Evolutionary conservation across 106 monocot species (phyloP), one percentile per base, ranked within the genome.

Genomic region (Agapanthus africanus): DNA sequence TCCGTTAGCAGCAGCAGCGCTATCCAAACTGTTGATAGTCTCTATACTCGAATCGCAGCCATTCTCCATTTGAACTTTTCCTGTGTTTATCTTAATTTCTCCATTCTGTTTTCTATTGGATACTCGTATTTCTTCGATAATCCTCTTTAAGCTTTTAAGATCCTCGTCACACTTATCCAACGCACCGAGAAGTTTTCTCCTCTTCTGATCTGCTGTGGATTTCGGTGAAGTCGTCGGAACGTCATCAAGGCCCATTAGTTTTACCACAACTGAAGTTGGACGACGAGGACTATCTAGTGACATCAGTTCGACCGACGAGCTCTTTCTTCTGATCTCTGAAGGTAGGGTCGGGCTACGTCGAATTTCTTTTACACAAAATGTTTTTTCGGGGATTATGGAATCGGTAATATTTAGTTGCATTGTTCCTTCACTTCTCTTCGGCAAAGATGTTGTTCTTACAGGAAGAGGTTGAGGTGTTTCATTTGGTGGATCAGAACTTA

Each of bases 91-190:
- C n/a, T n/a, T n/a, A n/a, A n/a, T 63, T 4, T 40, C 56, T 40
- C 34, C 40, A 57, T 54, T 42, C 38, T 35, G 47, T 71, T 13
- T 42, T 10, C 11, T 30, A 6, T 85, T 85, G 2, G 63, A 80
- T 30, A 67, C 16, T 14, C 73, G 73, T 3, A 83, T 73, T 16
- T 85, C 83, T 22, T 85, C 88, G 59, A 93, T 93, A 65, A 88
- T 93, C 79, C 64, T 73, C 63, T 85, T 81, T 71, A 93, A 49
- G 11, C 85, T 59, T 36, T 77, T 71, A 33, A 93, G 79, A 54
- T 88, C 88, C 76, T 83, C 85, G 52, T 88, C 88, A 71, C 93
- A 93, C 72, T 77, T 80, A 74, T 93, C 93, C 71, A 93, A 78
- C 16, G 88, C 93, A 8, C 83, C 81, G 5, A 93, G 78, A 19